Percentiles rank a stretch among this genome's conserved stretches.
phyloP scores from a whole-genome alignment of 371 early-diverging fungal species.

The Actinomortierella wolfii region DNA sequence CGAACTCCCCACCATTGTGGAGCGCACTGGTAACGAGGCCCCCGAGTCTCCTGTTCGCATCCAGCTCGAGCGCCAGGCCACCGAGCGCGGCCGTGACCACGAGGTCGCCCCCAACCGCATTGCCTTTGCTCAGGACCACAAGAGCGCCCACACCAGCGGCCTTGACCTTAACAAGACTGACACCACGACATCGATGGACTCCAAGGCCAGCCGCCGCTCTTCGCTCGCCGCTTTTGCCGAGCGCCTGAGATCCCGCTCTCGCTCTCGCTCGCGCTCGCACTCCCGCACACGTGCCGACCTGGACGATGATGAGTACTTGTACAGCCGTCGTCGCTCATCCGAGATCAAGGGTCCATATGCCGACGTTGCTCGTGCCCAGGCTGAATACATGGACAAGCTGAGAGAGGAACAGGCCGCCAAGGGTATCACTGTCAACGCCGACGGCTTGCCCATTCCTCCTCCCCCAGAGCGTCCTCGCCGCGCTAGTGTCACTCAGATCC shows the following conservation, averaged over 20 bases:
- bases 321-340: conserved; percentile 18
- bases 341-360: conserved; percentile 27
- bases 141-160: too few relatives aligned
- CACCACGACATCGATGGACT: conserved; percentile 6
- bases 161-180: background rate
- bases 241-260: conserved; percentile 24
- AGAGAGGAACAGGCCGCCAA: conserved; percentile 18
- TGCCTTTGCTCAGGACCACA: background rate
- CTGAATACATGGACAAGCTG: conserved; percentile 20
- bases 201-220: conserved; percentile 12
- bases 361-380: conserved; percentile 30
- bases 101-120: conserved; percentile 3
- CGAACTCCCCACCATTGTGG: background rate
- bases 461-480: conserved; percentile 12
- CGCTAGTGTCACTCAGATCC: conserved; percentile 13
- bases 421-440: conserved; percentile 15
- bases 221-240: conserved; percentile 20
- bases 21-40: conserved; percentile 5
- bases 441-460: conserved; percentile 26
- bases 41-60: conserved; percentile 12
- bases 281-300: conserved; percentile 8
- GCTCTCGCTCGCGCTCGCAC: conserved; percentile 17
- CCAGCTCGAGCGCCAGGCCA: conserved; percentile 8
- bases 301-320: conserved; percentile 15
- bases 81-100: conserved; percentile 16